Base-by-base conservation (phyloP, 1,139 yeast genomes). In the Suhomyces coccinellae region DNA sequence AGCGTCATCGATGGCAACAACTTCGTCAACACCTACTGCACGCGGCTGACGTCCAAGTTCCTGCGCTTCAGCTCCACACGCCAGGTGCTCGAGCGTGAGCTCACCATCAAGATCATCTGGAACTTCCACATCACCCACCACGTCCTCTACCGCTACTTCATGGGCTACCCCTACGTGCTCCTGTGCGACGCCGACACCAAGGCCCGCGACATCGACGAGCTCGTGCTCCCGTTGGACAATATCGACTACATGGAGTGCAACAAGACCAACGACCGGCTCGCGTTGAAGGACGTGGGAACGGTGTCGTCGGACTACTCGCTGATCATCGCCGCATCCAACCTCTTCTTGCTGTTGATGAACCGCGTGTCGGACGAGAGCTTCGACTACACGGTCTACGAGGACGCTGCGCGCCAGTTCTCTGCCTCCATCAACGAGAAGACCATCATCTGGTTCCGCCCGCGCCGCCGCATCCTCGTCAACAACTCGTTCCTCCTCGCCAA, bases 101-200 rank as follows among this genome's bases (percentile, higher is more conserved):
- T 66, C 36, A 48, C 63, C 22, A 49, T 74, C 11, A 62, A 79
- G 44, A 51, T 69, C 5, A 54, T 75, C 10, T 77, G 82, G 82
- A 66, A 64, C 17, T 66, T 67, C 32, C 75, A 71, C 67, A 61
- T 66, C 36, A 52, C 63, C 22, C 40, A 48, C 41, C 57, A 65
- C 17, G 62, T 67, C 3, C 58, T 63, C 29, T 52, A 69, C 24
- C 61, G 79, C 44, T 54, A 69, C 29, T 63, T 62, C 46, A 59
- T 62, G 50, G 80, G 80, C 0, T 61, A 57, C 41, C 81, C 80
- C 1, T 76, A 66, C 30, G 10, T 36, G 7, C 13, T 49, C 20
- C 22, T 17, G 17, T 27, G 33, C 26, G 31, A 33, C 14, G 34
- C 15, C 20, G 36, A 32, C 11, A 16, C 15, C 6, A 17, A 15